A percentile compares a stretch with the other conserved stretches of the same genome.
These are phyloP conservation scores for Monosporascus sp. DNA, from an alignment of 2,329 filamentous ascomycete species.

Conservation along the genomic window DNA sequence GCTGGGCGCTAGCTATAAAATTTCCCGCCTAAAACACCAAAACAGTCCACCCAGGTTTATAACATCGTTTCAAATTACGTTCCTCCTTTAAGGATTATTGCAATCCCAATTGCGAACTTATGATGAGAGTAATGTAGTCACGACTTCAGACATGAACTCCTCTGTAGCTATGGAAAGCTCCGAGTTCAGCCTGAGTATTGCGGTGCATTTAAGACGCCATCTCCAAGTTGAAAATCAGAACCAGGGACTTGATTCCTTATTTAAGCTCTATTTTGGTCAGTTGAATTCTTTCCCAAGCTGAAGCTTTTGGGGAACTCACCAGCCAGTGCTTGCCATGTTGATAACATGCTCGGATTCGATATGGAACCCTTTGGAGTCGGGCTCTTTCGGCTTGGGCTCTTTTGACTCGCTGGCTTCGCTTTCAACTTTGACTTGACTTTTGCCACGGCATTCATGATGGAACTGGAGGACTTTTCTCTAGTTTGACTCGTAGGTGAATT, in stretches of 20 bases:
- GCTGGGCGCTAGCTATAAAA: too few species aligned
- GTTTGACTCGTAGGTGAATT: conserved; percentile 1
- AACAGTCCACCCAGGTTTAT: too few species aligned
- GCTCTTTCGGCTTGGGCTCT: conserved; percentile 6
- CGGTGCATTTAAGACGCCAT: too few species aligned
- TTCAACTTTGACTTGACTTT: conserved; percentile 17
- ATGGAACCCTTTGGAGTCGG: conserved; percentile 4
- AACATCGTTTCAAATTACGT: too few species aligned
- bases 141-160: too few species aligned
- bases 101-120: too few species aligned
- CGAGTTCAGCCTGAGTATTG: too few species aligned
- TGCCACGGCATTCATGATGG: conserved; percentile 10
- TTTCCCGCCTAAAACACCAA: too few species aligned
- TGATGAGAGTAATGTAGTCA: too few species aligned
- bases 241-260: not conserved
- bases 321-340: conserved; percentile 11
- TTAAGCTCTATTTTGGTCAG: not conserved
- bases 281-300: not conserved
- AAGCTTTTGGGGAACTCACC: conserved; percentile 3
- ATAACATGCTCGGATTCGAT: conserved; percentile 8
- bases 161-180: too few species aligned
- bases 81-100: too few species aligned
- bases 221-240: not conserved
- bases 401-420: conserved; percentile 4
- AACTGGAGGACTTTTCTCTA: conserved; percentile 2